A percentile compares a stretch with the other conserved stretches of the same genome.
Evolutionary conservation across 2,329 filamentous ascomycete genomes (phyloP).

Genomic region (Chaetomiaceae sp.): DNA sequence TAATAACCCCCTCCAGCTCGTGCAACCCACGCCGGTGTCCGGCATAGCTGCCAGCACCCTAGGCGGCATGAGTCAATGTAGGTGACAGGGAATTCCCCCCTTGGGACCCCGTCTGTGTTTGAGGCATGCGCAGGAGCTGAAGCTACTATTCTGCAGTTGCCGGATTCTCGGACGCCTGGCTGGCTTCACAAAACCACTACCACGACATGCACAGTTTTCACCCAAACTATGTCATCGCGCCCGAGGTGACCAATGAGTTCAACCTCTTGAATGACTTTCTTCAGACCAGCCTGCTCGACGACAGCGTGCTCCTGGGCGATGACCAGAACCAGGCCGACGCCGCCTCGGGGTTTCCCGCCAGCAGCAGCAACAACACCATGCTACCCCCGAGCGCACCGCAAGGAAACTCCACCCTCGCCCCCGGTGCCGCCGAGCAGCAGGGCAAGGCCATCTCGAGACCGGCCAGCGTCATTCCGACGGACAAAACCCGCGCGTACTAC

Average conservation of each 20-base stretch:
- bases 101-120: constrained; percentile 2
- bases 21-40: constrained; percentile 66
- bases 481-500: constrained; percentile 85
- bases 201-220: constrained; percentile 94
- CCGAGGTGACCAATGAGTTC: constrained; percentile 94
- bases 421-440: constrained; percentile 38
- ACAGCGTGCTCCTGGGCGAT: constrained; percentile 66
- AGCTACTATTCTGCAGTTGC: constrained; percentile 51
- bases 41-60: constrained; percentile 59
- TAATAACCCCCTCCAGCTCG: constrained; percentile 59
- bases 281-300: constrained; percentile 85
- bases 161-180: constrained; percentile 78
- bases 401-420: constrained; percentile 44
- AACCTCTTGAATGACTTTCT: constrained; percentile 96
- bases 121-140: constrained; percentile 22
- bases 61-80: constrained; percentile 67
- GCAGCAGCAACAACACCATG: constrained; percentile 29
- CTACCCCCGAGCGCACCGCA: constrained; percentile 36
- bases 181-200: constrained; percentile 74
- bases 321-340: constrained; percentile 53
- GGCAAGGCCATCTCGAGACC: constrained; percentile 58
- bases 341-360: constrained; percentile 43
- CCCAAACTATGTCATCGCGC: constrained; percentile 87
- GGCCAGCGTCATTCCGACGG: constrained; percentile 57
- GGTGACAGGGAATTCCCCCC: constrained; percentile 39